Evolutionary conservation across 1,139 yeast genomes (phyloP), one percentile per base, ranked within the genome.

Genomic region (Suhomyces ambrosiae): DNA sequence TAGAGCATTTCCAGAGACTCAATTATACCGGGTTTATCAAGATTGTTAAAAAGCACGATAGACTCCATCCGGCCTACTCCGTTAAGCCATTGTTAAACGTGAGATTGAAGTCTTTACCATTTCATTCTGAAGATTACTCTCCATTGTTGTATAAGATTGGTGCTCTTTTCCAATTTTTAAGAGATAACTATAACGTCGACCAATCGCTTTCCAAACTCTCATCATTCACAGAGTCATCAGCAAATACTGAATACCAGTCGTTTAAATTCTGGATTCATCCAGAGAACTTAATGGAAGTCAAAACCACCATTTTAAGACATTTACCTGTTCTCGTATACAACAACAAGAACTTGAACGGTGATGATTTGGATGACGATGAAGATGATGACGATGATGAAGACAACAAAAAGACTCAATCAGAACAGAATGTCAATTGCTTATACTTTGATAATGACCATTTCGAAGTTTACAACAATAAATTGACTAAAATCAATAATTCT

Each of bases 211-310:
- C 69, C 22, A 70, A 71, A 46, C 58, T 71, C 41, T 63, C 71
- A n/a, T 68, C 74, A n/a, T 70, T 71, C 48, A 70, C 65, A 41
- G 77, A 72, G 41, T 60, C 65, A 38, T 71, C 74, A 35, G 70
- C 71, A 40, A 73, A 73, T 40, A 72, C 76, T 26, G 82, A 82
- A 33, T 86, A 71, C 61, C 87, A 86, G 53, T 82, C 88, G 17
- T 82, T 84, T 64, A 88, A 88, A 65, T 90, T 90, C 63, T 92
- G 98, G 98, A 76, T 92, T 34, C 97, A 92, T 58, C 92, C 92
- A 11, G 98, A 92, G 54, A 89, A 92, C 60, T 71, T 90, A 58
- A 90, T 90, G 96, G 97, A 92, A 64, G 96, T 89, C 41, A 92
- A 92, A 66, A 88, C 97, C 16, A 82, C 89, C 47, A 87, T 92